A percentile compares a stretch with the other conserved stretches of the same genome.
Evolutionary conservation across 139 green algal species (phyloP).

Genomic region (Yamagishiella unicocca): DNA sequence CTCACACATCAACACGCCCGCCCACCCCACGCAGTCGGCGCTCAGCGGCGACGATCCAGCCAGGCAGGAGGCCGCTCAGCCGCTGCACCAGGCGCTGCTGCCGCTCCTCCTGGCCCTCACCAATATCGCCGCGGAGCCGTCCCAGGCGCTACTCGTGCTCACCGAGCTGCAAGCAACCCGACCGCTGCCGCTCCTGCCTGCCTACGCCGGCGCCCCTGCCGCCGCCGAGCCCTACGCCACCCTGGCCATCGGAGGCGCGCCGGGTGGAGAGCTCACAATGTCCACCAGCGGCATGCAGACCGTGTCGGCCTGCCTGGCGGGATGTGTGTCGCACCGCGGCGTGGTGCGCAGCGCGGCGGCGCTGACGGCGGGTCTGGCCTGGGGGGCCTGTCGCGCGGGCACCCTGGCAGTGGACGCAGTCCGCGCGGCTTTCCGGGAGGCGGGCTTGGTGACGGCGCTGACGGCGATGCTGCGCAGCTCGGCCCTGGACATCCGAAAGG

Average conservation of each 20-base stretch:
- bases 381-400: constrained; percentile 14
- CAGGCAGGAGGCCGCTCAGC: neutral
- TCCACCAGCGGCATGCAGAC: constrained; percentile 1
- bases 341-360: neutral
- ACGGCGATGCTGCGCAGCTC: neutral
- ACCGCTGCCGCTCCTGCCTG: neutral
- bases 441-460: neutral
- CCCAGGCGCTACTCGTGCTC: constrained; percentile 5
- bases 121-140: constrained; percentile 37
- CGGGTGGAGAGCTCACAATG: neutral
- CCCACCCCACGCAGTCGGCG: neutral
- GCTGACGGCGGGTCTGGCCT: constrained; percentile 3
- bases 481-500: constrained; percentile 13
- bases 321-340: neutral
- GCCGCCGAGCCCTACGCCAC: too few species aligned
- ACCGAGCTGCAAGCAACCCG: constrained; percentile 25
- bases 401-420: neutral
- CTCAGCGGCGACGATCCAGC: constrained; percentile 3
- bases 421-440: neutral
- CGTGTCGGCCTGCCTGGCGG: constrained; percentile 9
- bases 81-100: constrained; percentile 28
- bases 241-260: neutral
- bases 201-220: neutral
- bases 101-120: constrained; percentile 16
- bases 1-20: too few species aligned